phyloP scores from a whole-genome alignment of 352 stramenopile species.

The Phytophthora citricola region DNA sequence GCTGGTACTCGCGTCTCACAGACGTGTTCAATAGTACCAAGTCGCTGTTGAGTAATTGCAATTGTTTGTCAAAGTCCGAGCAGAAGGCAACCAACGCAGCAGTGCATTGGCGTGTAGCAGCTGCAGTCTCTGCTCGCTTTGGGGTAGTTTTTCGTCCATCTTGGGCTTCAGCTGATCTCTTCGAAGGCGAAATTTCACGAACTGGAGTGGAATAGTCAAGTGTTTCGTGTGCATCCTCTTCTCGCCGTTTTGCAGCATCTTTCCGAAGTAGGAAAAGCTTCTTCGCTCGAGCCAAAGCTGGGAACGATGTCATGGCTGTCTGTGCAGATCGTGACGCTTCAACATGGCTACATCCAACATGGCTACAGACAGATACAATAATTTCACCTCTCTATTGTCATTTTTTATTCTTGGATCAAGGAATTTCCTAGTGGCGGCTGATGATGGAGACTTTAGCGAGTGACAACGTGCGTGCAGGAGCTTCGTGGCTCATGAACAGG shows the following conservation, averaged over 20 bases:
- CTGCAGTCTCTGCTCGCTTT: neutral
- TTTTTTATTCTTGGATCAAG: no score
- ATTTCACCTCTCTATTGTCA: no score
- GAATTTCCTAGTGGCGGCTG: conserved; percentile 3
- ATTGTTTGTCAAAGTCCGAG: conserved; percentile 33
- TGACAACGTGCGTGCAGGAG: conserved; percentile 24
- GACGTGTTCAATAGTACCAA: conserved; percentile 19
- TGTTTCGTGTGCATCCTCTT: no score
- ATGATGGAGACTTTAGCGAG: conserved; percentile 35
- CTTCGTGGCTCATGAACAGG: neutral
- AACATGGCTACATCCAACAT: conserved; percentile 1
- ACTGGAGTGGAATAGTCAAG: no score
- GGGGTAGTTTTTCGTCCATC: neutral
- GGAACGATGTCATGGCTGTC: conserved; percentile 25
- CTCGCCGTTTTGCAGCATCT: no score
- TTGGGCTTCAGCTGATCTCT: neutral
- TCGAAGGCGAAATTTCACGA: no score
- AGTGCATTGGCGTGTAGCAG: conserved; percentile 4
- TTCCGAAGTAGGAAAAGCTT: no score
- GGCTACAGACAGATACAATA: conserved; percentile 13
- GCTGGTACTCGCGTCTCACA: conserved; percentile 27
- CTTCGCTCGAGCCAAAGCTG: conserved; percentile 14
- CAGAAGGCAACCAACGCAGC: conserved; percentile 21
- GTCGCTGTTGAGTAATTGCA: conserved; percentile 19
- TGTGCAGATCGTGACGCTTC: conserved; percentile 12